Evolutionary conservation across 768 basidiomycete genomes (phyloP), one percentile per base, ranked within the genome.

Genomic region (Brasilioporus rufonigricans): DNA sequence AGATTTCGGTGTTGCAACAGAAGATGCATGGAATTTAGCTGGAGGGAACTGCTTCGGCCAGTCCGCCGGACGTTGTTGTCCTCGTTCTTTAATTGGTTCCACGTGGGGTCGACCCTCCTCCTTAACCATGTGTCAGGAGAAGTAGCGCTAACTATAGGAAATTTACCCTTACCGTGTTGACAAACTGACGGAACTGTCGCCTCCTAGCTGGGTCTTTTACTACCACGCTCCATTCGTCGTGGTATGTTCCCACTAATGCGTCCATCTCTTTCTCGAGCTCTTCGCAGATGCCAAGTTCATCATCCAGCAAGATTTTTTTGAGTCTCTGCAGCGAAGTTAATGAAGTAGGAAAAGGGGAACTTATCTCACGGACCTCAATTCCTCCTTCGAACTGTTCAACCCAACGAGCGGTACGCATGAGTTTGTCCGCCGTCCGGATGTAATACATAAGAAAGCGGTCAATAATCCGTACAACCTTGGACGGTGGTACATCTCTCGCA

Each of bases 381-480:
- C 85, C 86, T 11, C 84, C 84, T 38, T 86, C 86, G 69, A 87
- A 80, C 10, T 76, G 74, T 58, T 89, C 87, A 6, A 89, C 70
- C 87, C 88, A 91, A 11, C 85, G 74, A 1, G 87, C 86, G 1
- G 88, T 91, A 5, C 87, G 80, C 71, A 81, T 81, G 13, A 91
- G 75, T 57, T 76, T 79, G 65, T 91, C 87, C 5, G 88, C 87
- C 0, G 87, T 85, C 59, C 77, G 78, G 61, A 91, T 89, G 66
- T 89, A 91, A 53, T 78, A 82, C 68, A 80, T 80, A 3, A 86
- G 64, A 72, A 81, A 89, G 31, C 86, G 75, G 65, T 89, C 87
- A 38, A 87, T 73, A 50, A 86, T 80, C 18, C 75, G 74, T 39
- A 86, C 64, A 19, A 84, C 86, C 57, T 81, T 75, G n/a, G 78